These are phyloP conservation scores for Spergularia azorica DNA, from an alignment of 179 eudicot species.

Conservation along the genomic window DNA sequence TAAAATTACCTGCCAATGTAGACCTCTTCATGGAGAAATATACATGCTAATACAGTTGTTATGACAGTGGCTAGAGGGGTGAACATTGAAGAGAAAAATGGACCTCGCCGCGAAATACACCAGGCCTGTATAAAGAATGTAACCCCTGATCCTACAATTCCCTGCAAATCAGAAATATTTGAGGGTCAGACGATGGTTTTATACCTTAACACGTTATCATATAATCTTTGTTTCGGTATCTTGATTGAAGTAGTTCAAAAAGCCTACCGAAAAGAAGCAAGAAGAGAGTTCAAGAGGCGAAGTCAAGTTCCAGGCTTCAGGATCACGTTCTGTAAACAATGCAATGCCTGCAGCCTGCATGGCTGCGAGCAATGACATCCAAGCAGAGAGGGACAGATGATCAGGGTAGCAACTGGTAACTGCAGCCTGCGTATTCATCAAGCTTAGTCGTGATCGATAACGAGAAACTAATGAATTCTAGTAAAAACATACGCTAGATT, in stretches of 20 bases:
- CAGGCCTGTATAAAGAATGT: slow-evolving; percentile 55
- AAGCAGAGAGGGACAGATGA: slow-evolving; percentile 50
- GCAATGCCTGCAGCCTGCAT: slow-evolving; percentile 52
- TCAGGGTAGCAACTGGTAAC: slow-evolving; percentile 42
- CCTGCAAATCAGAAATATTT: slow-evolving; percentile 31
- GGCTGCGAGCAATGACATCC: slow-evolving; percentile 61
- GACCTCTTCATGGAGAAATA: slow-evolving; percentile 47
- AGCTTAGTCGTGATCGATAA: neutral
- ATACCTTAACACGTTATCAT: too few species aligned
- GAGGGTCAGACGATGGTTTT: too few species aligned
- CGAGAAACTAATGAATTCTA: neutral
- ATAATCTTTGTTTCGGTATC: neutral
- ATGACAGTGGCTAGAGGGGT: slow-evolving; percentile 52
- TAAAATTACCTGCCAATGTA: slow-evolving; percentile 55
- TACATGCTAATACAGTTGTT: slow-evolving; percentile 44
- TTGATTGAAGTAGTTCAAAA: neutral
- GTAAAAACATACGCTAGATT: neutral
- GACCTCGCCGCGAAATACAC: slow-evolving; percentile 56
- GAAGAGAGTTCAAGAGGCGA: slow-evolving; percentile 41
- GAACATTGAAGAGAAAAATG: slow-evolving; percentile 61
- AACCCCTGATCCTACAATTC: slow-evolving; percentile 44
- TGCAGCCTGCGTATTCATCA: neutral
- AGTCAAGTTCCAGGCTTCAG: slow-evolving; percentile 43
- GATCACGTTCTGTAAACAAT: slow-evolving; percentile 40
- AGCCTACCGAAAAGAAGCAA: slow-evolving; percentile 40